Evolutionary conservation across 2,329 filamentous ascomycete genomes (phyloP).

Genomic region (Exophiala lecanii-corni): DNA sequence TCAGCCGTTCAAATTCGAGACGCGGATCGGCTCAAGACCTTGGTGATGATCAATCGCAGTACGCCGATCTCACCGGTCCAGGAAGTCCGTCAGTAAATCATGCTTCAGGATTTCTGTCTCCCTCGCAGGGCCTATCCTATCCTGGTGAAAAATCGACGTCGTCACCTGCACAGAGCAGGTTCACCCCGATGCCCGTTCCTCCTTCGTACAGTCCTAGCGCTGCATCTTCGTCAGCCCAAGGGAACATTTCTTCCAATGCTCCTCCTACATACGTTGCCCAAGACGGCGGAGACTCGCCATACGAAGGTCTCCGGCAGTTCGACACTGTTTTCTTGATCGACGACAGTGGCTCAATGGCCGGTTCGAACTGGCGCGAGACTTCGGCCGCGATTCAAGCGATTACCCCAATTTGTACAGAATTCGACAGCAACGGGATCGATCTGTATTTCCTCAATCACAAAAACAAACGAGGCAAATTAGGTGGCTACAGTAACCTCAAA

Average conservation of each 20-base stretch:
- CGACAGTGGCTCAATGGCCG: constrained; percentile 83
- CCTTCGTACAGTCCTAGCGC: no score
- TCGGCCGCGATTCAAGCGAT: constrained; percentile 65
- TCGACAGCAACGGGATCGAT: constrained; percentile 82
- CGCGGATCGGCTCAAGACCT: not conserved
- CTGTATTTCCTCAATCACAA: constrained; percentile 81
- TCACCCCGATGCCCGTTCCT: no score
- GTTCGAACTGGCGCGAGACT: constrained; percentile 71
- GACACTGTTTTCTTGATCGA: constrained; percentile 90
- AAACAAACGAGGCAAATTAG: constrained; percentile 35
- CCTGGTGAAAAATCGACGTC: not conserved
- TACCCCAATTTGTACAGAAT: constrained; percentile 72
- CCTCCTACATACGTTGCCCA: constrained; percentile 28
- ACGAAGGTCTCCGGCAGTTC: constrained; percentile 71
- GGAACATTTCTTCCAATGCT: no score
- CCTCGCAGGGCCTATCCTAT: not conserved
- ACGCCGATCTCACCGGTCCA: not conserved
- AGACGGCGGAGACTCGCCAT: constrained; percentile 56
- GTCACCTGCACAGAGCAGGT: not conserved
- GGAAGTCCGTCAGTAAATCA: not conserved
- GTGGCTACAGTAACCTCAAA: constrained; percentile 62
- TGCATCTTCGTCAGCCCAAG: no score
- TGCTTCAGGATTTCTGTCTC: not conserved
- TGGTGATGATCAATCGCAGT: constrained; percentile 1
- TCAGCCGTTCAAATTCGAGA: not conserved